Evolutionary conservation across 2,329 filamentous ascomycete genomes (phyloP).

Genomic region (Fusarium tupiense): DNA sequence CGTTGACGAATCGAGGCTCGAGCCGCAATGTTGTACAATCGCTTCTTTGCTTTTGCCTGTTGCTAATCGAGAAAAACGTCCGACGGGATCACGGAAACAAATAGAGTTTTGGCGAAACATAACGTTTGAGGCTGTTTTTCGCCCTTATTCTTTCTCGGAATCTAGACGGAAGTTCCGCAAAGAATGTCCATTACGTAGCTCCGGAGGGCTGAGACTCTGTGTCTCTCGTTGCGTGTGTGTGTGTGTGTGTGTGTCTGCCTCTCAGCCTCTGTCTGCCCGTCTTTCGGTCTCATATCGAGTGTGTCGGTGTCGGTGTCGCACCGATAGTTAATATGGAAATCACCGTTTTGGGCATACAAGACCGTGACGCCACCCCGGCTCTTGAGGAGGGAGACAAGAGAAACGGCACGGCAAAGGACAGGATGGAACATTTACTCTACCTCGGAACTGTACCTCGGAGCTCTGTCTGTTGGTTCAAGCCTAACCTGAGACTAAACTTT

Average conservation of each 20-base stretch:
- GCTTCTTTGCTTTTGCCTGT: background rate
- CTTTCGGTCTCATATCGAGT: background rate
- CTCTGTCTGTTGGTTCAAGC: background rate
- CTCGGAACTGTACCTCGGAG: background rate
- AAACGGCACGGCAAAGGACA: background rate
- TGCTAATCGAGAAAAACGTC: background rate
- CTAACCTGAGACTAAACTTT: constrained; percentile 4
- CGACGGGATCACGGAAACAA: background rate
- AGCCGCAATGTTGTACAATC: background rate
- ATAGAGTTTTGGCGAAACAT: background rate
- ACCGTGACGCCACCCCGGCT: constrained; percentile 17
- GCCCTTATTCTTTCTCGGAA: background rate
- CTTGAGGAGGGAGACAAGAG: background rate
- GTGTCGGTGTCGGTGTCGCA: background rate
- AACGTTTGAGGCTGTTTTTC: background rate
- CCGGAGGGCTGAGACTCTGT: background rate
- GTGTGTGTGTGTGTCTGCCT: background rate
- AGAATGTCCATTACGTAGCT: background rate
- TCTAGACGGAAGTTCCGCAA: background rate
- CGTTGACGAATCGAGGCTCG: background rate
- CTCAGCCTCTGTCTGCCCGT: background rate
- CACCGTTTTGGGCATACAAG: constrained; percentile 3
- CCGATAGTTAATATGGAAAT: background rate
- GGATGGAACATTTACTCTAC: background rate
- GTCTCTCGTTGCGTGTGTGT: background rate